phyloP scores from a whole-genome alignment of 73 alveolate species.

The Stentor roeselii region DNA sequence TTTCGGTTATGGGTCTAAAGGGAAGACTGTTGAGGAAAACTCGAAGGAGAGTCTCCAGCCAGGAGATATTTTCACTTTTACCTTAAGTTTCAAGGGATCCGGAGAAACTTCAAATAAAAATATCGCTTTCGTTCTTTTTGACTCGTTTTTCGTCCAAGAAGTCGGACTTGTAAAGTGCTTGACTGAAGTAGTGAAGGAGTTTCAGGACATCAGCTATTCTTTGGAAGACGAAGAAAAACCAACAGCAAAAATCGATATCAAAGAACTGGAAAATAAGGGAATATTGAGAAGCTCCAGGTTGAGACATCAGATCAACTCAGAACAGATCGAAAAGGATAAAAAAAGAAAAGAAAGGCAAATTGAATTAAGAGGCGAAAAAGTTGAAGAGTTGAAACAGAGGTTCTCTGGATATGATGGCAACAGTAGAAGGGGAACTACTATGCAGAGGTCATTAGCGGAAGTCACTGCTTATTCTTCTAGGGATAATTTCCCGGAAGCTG shows the following conservation, averaged over 20 bases:
- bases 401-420: conserved; percentile 61
- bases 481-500: conserved; percentile 77
- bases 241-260: conserved; percentile 21
- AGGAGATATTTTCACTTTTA: conserved; percentile 41
- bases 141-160: conserved; percentile 39
- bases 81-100: conserved; percentile 20
- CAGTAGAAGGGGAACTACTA: conserved; percentile 51
- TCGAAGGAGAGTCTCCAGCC: conserved; percentile 38
- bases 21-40: conserved; percentile 28
- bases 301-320: conserved; percentile 59
- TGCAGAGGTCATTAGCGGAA: conserved; percentile 61
- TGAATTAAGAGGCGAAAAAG: conserved; percentile 55
- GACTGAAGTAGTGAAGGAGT: conserved; percentile 40
- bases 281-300: conserved; percentile 64
- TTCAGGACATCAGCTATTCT: conserved; percentile 52
- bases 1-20: conserved; percentile 2
- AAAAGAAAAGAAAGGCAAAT: conserved; percentile 73
- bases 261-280: conserved; percentile 30
- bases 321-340: conserved; percentile 50
- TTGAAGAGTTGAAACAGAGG: conserved; percentile 72
- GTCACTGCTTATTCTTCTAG: conserved; percentile 57
- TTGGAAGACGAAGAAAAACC: conserved; percentile 48
- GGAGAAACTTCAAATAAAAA: conserved; percentile 27
- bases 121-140: conserved; percentile 44
- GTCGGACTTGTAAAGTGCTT: conserved; percentile 35